Percentiles rank a stretch among this genome's conserved stretches.
These are phyloP conservation scores for Fraxinus excelsior DNA, from an alignment of 257 asterid species.

Conservation along the genomic window DNA sequence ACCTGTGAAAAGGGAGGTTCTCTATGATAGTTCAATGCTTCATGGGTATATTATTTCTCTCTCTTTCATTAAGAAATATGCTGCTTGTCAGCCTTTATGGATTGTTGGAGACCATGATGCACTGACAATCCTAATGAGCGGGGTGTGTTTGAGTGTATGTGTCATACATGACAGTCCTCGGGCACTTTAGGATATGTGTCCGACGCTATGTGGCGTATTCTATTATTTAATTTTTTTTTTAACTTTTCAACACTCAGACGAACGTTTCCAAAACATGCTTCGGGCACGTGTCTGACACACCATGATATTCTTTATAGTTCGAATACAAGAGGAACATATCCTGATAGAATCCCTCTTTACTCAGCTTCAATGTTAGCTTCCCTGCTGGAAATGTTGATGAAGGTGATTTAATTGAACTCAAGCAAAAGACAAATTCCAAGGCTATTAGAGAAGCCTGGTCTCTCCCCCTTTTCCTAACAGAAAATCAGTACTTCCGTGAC, in stretches of 20 bases:
- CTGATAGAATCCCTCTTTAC: too few species aligned
- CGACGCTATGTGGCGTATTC: neutral
- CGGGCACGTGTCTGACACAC: neutral
- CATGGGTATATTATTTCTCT: conserved; percentile 58
- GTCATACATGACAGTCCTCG: neutral
- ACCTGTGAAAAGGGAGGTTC: conserved; percentile 93
- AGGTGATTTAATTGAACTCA: too few species aligned
- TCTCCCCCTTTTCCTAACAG: too few species aligned
- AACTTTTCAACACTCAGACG: neutral
- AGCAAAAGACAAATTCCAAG: too few species aligned
- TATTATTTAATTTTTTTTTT: too few species aligned
- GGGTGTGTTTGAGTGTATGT: neutral
- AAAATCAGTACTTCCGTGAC: too few species aligned
- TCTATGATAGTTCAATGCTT: conserved; percentile 64
- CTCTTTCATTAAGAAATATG: neutral
- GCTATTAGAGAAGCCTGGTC: too few species aligned
- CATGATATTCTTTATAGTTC: neutral
- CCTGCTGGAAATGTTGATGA: too few species aligned
- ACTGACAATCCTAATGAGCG: neutral
- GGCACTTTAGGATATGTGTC: neutral
- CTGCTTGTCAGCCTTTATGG: neutral
- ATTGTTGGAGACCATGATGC: neutral
- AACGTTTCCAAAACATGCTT: neutral
- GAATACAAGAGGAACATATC: neutral
- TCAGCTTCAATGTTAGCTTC: too few species aligned